These are phyloP conservation scores for Pleurotus tuber-regium DNA, from an alignment of 768 basidiomycete species.

Conservation along the genomic window DNA sequence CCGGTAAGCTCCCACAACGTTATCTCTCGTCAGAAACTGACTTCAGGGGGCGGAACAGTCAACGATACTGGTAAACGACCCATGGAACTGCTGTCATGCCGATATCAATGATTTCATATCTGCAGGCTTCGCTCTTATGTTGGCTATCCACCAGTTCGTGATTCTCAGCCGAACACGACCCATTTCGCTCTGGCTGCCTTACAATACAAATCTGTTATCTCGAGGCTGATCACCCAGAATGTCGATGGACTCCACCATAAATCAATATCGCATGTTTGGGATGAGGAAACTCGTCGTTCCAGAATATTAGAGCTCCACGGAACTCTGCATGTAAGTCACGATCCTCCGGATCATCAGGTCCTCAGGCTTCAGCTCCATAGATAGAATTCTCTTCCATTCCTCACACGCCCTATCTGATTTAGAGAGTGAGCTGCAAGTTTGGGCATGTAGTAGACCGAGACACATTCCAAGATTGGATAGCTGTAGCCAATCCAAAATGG, in stretches of 20 bases:
- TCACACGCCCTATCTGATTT: conserved; percentile 9
- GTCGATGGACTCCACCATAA: conserved; percentile 96
- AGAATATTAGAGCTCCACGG: conserved; percentile 85
- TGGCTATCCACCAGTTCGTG: conserved; percentile 86
- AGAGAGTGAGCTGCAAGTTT: conserved; percentile 76
- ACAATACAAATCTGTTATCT: conserved; percentile 61
- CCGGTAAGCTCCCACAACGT: conserved; percentile 57
- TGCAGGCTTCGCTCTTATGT: conserved; percentile 69
- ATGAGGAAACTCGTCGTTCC: conserved; percentile 33
- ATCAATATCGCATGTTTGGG: conserved; percentile 49
- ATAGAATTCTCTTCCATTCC: not conserved
- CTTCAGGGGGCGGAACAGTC: too few relatives aligned
- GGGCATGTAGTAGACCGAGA: conserved; percentile 69
- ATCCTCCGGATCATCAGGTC: not conserved
- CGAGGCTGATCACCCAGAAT: conserved; percentile 74
- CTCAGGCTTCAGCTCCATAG: conserved; percentile 18
- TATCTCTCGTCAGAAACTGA: too few relatives aligned
- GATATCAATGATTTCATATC: conserved; percentile 14
- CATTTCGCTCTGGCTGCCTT: conserved; percentile 87
- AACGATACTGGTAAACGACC: conserved; percentile 70
- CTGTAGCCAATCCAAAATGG: conserved; percentile 77
- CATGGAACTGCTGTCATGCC: conserved; percentile 22
- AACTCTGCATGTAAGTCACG: conserved; percentile 62
- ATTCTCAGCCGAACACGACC: conserved; percentile 82
- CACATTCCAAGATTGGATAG: conserved; percentile 73